phyloP scores from a whole-genome alignment of 2,329 filamentous ascomycete genomes.

The Phialemoniopsis sp. region DNA sequence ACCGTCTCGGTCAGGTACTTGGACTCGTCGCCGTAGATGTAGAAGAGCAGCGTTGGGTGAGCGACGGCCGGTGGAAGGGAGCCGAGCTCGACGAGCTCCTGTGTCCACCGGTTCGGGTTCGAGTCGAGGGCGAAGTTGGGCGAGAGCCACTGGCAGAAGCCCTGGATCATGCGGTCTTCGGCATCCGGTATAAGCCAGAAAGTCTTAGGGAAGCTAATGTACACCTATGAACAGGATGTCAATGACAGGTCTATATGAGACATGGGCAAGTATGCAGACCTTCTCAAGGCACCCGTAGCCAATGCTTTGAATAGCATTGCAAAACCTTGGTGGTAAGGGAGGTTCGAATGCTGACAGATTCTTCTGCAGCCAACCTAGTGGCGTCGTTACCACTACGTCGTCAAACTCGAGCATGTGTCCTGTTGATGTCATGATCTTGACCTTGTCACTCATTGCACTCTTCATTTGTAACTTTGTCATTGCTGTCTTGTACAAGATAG shows the following conservation, averaged over 20 bases:
- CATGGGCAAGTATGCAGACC: constrained; percentile 25
- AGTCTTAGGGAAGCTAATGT: constrained; percentile 67
- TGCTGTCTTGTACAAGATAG: constrained; percentile 46
- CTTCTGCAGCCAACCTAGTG: constrained; percentile 65
- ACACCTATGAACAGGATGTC: constrained; percentile 30
- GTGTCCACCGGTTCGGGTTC: constrained; percentile 64
- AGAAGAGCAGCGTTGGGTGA: constrained; percentile 85
- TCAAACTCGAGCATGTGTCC: constrained; percentile 52
- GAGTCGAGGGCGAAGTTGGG: constrained; percentile 62
- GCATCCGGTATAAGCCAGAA: constrained; percentile 61
- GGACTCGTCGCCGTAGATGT: constrained; percentile 64
- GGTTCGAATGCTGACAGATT: constrained; percentile 57
- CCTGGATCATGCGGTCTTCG: constrained; percentile 41
- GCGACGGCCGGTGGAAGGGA: constrained; percentile 53
- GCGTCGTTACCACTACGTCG: constrained; percentile 63
- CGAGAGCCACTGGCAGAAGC: constrained; percentile 73
- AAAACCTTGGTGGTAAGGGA: constrained; percentile 50
- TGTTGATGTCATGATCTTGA: constrained; percentile 40
- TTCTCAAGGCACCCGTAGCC: constrained; percentile 71
- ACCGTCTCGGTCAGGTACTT: constrained; percentile 44
- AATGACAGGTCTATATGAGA: background rate
- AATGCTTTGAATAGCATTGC: constrained; percentile 58
- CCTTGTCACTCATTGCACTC: constrained; percentile 20
- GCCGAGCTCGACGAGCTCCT: constrained; percentile 74
- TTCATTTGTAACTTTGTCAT: constrained; percentile 33